Base-by-base conservation (phyloP, 257 asterid genomes). In the Avicennia marina region DNA sequence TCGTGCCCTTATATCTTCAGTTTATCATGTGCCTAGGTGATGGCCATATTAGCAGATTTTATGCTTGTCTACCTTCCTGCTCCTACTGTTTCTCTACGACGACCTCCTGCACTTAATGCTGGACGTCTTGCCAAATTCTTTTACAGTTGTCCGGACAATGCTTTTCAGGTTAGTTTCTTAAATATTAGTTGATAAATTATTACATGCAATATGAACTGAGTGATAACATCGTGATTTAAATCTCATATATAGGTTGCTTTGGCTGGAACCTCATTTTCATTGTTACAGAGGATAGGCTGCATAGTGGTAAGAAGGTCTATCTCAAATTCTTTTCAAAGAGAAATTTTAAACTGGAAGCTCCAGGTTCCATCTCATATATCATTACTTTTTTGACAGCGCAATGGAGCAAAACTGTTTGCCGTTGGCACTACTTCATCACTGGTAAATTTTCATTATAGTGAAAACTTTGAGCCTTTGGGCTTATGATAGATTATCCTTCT, bases 31-130 rank as follows among this genome's bases (percentile, higher is more conserved):
- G 27, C 56, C 39, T 68, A 87, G 96, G 95, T 79, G 58, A 90
- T 87, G 98, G 96, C 98, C 33, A 58, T 90, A 57, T 78, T 90
- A 65, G 98, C 98, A 55, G 98, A 87, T 78, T 90, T 87, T 78
- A 90, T 87, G 98, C 96, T 87, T 34, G 96, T 90, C 42, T 90
- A 83, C 74, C 96, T 90, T 63, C 98, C 96, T 11, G 98, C 96
- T 63, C 98, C 96, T 25, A 90, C 98, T n/a, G 85, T 90, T 67
- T 81, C 98, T 69, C 94, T 90, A 58, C 81, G 88, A 36, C 42
- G 88, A 10, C 88, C 93, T 56, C 82, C 85, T 47, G 84, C 81
- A 3, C 72, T 66, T 68, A 67, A 71, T 66, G 94, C 96, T 45
- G 98, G 98, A 9, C 72, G 76, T 38, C 43, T 87, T 62, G 86